phyloP scores from a whole-genome alignment of 495 filamentous ascomycete species.

The Hyaloscypha finlandica region DNA sequence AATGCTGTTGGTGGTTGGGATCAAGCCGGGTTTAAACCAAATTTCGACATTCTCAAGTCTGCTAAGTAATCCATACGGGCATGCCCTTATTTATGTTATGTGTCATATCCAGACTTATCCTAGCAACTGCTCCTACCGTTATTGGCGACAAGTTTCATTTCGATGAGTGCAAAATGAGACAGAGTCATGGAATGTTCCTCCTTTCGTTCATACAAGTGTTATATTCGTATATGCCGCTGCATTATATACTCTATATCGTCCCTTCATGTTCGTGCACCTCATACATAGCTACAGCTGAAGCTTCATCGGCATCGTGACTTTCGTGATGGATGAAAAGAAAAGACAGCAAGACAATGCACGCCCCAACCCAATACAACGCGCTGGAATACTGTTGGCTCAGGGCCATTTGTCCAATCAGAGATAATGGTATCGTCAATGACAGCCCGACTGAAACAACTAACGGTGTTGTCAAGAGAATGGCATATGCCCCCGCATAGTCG shows the following conservation, averaged over 20 bases:
- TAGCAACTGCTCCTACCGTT: too few species aligned
- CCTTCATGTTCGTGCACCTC: too few species aligned
- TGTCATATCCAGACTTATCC: too few species aligned
- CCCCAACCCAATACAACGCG: conserved; percentile 86
- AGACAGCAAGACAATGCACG: conserved; percentile 74
- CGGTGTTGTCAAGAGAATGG: conserved; percentile 92
- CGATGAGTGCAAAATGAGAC: too few species aligned
- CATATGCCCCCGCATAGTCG: conserved; percentile 93
- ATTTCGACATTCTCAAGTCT: too few species aligned
- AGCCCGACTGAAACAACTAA: conserved; percentile 91
- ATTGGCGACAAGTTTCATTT: too few species aligned
- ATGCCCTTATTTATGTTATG: too few species aligned
- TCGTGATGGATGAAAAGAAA: conserved; percentile 91
- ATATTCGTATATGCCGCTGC: too few species aligned
- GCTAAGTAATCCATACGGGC: not conserved
- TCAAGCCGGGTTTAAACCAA: too few species aligned
- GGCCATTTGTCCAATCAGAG: conserved; percentile 87
- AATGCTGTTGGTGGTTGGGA: conserved; percentile 20
- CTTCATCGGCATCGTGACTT: conserved; percentile 52
- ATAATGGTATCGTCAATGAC: conserved; percentile 88
- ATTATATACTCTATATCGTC: too few species aligned
- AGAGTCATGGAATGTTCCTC: too few species aligned
- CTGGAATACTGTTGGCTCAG: conserved; percentile 76
- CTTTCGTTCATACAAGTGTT: too few species aligned
- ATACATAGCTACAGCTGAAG: not conserved